A percentile compares a stretch with the other conserved stretches of the same genome.
Evolutionary conservation across 495 filamentous ascomycete species (phyloP).

Genomic region (Xylaria scruposa): DNA sequence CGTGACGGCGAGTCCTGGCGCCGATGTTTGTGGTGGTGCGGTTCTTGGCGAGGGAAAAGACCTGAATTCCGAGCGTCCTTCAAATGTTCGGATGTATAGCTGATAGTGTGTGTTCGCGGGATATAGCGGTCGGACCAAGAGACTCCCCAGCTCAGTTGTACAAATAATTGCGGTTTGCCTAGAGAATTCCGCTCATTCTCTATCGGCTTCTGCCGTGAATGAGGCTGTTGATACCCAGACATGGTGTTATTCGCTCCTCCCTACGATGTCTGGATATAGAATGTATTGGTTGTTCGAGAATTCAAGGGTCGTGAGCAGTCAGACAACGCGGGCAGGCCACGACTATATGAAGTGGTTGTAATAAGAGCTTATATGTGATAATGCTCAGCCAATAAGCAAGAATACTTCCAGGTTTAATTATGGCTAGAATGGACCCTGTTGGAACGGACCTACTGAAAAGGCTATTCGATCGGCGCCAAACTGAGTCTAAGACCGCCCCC

Average conservation of each 20-base stretch:
- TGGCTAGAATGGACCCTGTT: conserved; percentile 5
- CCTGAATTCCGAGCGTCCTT: conserved; percentile 46
- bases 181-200: conserved; percentile 31
- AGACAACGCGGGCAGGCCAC: conserved; percentile 4
- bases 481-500: neutral
- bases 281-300: neutral
- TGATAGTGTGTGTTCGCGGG: conserved; percentile 50
- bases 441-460: neutral
- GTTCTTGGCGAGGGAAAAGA: conserved; percentile 49
- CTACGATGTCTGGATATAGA: neutral
- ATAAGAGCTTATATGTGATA: neutral
- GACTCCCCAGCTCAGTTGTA: conserved; percentile 54
- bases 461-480: neutral
- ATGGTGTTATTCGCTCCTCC: conserved; percentile 28
- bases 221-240: conserved; percentile 41
- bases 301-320: neutral
- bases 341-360: neutral
- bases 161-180: conserved; percentile 50
- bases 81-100: conserved; percentile 49
- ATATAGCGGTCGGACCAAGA: conserved; percentile 49
- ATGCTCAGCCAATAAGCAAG: conserved; percentile 1
- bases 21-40: conserved; percentile 29
- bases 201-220: conserved; percentile 33
- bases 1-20: conserved; percentile 33
- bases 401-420: neutral